Evolutionary conservation across 805 yeast species (phyloP).

Genomic region (Pichia sporocuriosa): DNA sequence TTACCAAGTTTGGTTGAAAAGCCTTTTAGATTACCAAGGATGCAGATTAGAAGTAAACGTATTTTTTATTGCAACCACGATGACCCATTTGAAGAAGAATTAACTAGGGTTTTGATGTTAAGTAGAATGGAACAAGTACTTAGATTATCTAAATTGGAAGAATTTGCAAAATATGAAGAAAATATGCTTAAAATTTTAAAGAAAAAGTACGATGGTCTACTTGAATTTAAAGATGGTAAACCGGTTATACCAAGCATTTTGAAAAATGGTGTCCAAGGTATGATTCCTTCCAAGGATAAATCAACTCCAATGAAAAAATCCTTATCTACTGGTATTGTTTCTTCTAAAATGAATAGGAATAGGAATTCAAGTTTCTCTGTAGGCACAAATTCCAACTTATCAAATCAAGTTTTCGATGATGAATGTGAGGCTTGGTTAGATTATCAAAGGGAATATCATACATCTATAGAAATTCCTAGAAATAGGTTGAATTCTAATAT

Average conservation of each 20-base stretch:
- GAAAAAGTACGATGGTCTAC: constrained; percentile 27
- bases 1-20: constrained; percentile 31
- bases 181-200: constrained; percentile 19
- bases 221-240: constrained; percentile 15
- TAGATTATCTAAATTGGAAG: constrained; percentile 42
- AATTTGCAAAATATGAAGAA: constrained; percentile 20
- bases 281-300: not conserved
- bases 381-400: constrained; percentile 14
- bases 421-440: constrained; percentile 21
- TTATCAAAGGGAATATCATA: constrained; percentile 20
- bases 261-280: not conserved
- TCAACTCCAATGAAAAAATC: constrained; percentile 4
- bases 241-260: constrained; percentile 9
- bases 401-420: constrained; percentile 16
- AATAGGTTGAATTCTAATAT: constrained; percentile 23
- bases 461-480: constrained; percentile 22
- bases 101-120: constrained; percentile 56
- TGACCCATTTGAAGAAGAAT: constrained; percentile 81
- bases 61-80: constrained; percentile 69
- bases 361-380: not conserved
- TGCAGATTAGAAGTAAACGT: constrained; percentile 48
- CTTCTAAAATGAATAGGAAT: not conserved
- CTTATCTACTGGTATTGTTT: constrained; percentile 2
- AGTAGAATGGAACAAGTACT: constrained; percentile 61
- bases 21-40: constrained; percentile 44